Evolutionary conservation across 2,329 filamentous ascomycete genomes (phyloP).

Genomic region (Scedosporium minutisporum): DNA sequence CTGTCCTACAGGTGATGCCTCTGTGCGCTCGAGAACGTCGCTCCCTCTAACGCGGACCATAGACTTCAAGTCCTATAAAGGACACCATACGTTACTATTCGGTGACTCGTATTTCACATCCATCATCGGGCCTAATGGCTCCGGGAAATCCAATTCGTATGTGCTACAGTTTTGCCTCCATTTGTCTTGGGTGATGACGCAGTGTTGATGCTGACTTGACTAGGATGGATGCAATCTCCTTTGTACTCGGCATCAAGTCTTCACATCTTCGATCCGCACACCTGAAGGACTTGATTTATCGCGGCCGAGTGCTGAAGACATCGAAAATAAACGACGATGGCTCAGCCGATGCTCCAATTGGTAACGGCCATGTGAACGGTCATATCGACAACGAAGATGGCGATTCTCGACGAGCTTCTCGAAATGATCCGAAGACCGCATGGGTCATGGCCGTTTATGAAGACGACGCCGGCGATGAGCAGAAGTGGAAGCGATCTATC

Average conservation of each 20-base stretch:
- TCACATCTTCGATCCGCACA: conserved; percentile 94
- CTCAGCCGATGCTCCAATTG: conserved; percentile 50
- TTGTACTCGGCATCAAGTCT: conserved; percentile 96
- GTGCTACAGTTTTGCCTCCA: conserved; percentile 16
- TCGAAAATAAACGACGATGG: conserved; percentile 89
- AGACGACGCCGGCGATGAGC: conserved; percentile 89
- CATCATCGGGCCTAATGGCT: conserved; percentile 98
- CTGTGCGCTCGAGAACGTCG: neutral
- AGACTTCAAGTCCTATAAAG: conserved; percentile 99
- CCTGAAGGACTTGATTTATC: conserved; percentile 90
- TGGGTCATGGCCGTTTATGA: conserved; percentile 99
- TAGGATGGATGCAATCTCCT: conserved; percentile 98
- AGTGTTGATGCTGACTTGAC: conserved; percentile 7
- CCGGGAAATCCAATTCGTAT: conserved; percentile 95
- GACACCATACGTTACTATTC: conserved; percentile 86
- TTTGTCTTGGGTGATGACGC: conserved; percentile 2
- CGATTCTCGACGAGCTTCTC: conserved; percentile 53
- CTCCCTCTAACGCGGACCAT: conserved; percentile 11
- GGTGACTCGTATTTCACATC: conserved; percentile 98
- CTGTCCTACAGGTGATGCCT: neutral
- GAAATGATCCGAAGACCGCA: conserved; percentile 79
- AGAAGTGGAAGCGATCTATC: conserved; percentile 92
- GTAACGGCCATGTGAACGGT: conserved; percentile 54
- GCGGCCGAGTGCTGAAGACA: conserved; percentile 83
- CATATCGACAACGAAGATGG: conserved; percentile 50